Conservation (phyloP, 73 alveolate genomes). For the Paramecium sexaurelia region DNA sequence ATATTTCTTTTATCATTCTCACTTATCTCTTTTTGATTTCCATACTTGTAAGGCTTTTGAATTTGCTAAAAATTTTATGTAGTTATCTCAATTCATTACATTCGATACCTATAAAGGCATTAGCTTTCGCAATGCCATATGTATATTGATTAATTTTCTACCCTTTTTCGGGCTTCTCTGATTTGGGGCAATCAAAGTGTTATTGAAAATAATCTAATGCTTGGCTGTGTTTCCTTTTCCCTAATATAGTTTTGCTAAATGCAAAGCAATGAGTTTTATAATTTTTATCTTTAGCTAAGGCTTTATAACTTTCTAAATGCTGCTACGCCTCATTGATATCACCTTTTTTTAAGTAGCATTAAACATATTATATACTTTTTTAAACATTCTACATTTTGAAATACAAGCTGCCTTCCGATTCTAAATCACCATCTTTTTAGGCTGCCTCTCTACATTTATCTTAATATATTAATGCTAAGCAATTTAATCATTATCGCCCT, state of each 20-base stretch:
- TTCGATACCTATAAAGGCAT: slow-evolving; percentile 62
- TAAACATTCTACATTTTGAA: slow-evolving; percentile 32
- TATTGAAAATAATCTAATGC: slow-evolving; percentile 62
- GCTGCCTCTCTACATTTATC: slow-evolving; percentile 70
- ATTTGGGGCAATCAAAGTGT: slow-evolving; percentile 70
- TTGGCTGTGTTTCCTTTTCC: slow-evolving; percentile 67
- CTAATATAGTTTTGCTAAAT: slow-evolving; percentile 57
- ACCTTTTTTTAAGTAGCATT: slow-evolving; percentile 57
- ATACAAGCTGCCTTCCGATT: slow-evolving; percentile 58
- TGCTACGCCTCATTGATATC: slow-evolving; percentile 61
- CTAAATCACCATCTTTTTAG: slow-evolving; percentile 61
- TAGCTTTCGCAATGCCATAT: slow-evolving; percentile 63
- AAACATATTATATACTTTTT: slow-evolving; percentile 62
- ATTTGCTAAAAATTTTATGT: slow-evolving; percentile 53
- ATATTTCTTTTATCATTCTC: slow-evolving; percentile 3
- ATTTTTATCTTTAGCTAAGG: slow-evolving; percentile 58
- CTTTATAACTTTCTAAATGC: slow-evolving; percentile 59
- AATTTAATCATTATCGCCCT: slow-evolving; percentile 58
- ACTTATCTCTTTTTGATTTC: slow-evolving; percentile 64
- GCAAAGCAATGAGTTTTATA: slow-evolving; percentile 58
- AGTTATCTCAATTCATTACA: slow-evolving; percentile 29
- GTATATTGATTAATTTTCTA: slow-evolving; percentile 61
- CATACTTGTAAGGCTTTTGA: slow-evolving; percentile 57
- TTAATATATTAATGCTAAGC: slow-evolving; percentile 47
- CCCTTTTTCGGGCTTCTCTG: slow-evolving; percentile 66